A percentile compares a stretch with the other conserved stretches of the same genome.
Evolutionary conservation across 805 yeast species (phyloP).

Genomic region (fission yeast (Schizosaccharomyces pombe)): DNA sequence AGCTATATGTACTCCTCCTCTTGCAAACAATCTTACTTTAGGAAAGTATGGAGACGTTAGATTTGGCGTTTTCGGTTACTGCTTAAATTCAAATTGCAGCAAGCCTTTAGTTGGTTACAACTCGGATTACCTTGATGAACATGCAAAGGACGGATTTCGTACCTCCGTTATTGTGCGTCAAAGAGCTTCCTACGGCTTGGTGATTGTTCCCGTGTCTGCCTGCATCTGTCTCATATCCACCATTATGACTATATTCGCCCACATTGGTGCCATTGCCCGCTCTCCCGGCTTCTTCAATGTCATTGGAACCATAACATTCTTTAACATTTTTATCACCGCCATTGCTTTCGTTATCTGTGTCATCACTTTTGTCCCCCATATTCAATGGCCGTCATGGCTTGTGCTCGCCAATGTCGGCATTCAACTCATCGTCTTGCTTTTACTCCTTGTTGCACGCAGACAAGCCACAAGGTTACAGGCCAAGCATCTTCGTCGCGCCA

Average conservation of each 20-base stretch:
- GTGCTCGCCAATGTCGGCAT: background rate
- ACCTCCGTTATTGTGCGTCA: background rate
- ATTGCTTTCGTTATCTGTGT: background rate
- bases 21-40: background rate
- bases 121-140: background rate
- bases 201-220: background rate
- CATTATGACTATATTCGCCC: background rate
- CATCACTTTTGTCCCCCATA: background rate
- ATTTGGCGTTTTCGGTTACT: background rate
- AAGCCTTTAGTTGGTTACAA: background rate
- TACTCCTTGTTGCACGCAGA: background rate
- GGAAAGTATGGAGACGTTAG: background rate
- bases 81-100: background rate
- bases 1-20: background rate
- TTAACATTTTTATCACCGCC: background rate
- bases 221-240: background rate
- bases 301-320: slow-evolving; percentile 2
- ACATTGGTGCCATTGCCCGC: background rate
- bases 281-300: slow-evolving; percentile 5
- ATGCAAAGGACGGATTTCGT: background rate
- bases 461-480: background rate
- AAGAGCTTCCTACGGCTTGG: background rate
- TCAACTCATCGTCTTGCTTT: background rate
- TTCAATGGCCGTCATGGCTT: background rate
- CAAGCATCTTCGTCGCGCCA: background rate